Conservation (phyloP, 306 rosid species). For the Sicyos edulis region DNA sequence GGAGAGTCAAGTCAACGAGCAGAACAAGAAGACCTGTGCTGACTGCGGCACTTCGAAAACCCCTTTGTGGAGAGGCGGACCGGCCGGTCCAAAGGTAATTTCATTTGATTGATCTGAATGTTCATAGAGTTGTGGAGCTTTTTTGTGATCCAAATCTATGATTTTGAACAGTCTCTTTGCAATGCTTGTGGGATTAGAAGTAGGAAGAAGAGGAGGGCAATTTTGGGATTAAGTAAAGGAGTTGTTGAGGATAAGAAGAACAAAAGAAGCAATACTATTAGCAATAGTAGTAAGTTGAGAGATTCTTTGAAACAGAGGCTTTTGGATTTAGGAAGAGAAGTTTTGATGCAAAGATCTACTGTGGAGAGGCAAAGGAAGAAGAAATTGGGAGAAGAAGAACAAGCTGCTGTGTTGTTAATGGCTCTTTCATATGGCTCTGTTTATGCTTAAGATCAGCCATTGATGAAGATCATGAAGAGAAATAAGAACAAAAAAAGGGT, state of each 20-base stretch:
- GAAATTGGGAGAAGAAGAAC: slow-evolving; percentile 69
- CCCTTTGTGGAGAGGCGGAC: slow-evolving; percentile 95
- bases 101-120: no score
- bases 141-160: slow-evolving; percentile 12
- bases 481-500: background rate
- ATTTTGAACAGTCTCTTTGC: slow-evolving; percentile 60
- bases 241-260: slow-evolving; percentile 38
- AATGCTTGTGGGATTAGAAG: slow-evolving; percentile 98
- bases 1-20: slow-evolving; percentile 37
- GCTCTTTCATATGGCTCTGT: slow-evolving; percentile 89
- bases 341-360: slow-evolving; percentile 68
- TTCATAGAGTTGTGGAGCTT: no score
- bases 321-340: slow-evolving; percentile 59
- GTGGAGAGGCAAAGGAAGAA: slow-evolving; percentile 66
- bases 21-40: slow-evolving; percentile 68
- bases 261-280: slow-evolving; percentile 30
- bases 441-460: slow-evolving; percentile 39
- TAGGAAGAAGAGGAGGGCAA: slow-evolving; percentile 87
- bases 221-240: slow-evolving; percentile 60
- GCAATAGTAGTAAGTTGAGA: slow-evolving; percentile 28
- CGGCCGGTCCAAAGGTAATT: slow-evolving; percentile 91
- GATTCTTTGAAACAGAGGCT: slow-evolving; percentile 57
- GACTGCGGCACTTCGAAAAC: slow-evolving; percentile 92
- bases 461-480: background rate
- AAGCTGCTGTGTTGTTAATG: slow-evolving; percentile 87